A percentile compares a stretch with the other conserved stretches of the same genome.
phyloP scores from a whole-genome alignment of 768 basidiomycete genomes.

The Mycena venus region DNA sequence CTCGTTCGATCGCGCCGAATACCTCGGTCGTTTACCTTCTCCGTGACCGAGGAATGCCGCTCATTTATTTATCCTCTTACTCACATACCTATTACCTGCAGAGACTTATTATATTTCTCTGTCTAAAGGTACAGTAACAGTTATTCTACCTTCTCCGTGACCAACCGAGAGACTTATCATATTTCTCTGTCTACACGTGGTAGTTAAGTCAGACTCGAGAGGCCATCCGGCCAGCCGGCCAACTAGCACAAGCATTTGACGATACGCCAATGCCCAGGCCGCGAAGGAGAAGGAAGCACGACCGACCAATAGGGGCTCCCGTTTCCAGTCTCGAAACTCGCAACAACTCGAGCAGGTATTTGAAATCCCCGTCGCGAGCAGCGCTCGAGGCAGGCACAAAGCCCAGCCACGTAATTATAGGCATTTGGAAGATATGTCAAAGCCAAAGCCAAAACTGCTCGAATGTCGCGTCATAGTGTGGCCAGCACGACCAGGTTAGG shows the following conservation, averaged over 20 bases:
- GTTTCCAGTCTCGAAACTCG: neutral
- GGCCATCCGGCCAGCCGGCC: too few species aligned
- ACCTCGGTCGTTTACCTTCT: too few species aligned
- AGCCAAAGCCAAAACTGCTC: neutral
- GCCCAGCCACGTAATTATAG: neutral
- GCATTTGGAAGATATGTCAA: neutral
- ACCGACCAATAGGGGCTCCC: neutral
- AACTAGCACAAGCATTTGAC: neutral
- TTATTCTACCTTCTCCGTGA: too few species aligned
- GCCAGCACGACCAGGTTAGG: neutral
- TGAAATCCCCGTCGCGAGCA: neutral
- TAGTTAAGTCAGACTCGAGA: too few species aligned
- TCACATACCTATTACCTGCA: too few species aligned
- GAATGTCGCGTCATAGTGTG: neutral
- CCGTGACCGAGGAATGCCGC: too few species aligned
- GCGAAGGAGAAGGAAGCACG: neutral
- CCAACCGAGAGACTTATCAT: too few species aligned
- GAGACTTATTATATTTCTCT: too few species aligned
- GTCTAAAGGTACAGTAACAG: too few species aligned
- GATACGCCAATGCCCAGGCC: neutral
- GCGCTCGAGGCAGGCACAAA: neutral
- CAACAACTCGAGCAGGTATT: neutral
- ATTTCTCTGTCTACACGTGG: too few species aligned
- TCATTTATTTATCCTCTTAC: too few species aligned
- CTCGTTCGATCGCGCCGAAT: too few species aligned